phyloP scores from a whole-genome alignment of 345 rosid genomes.

The Melastoma malabathricum region DNA sequence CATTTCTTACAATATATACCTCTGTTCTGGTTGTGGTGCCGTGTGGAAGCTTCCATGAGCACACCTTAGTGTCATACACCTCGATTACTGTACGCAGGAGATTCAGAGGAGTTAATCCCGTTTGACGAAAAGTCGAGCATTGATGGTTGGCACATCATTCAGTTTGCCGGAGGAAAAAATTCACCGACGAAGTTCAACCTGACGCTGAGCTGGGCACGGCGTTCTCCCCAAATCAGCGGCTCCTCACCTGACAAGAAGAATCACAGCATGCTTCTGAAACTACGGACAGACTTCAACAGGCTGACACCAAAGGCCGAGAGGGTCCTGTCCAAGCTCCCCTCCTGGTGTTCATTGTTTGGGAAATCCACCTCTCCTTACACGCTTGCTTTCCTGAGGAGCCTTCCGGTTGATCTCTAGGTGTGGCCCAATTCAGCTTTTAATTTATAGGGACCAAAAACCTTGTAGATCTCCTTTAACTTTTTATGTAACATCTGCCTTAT shows the following conservation, averaged over 20 bases:
- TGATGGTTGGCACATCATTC: conserved; percentile 78
- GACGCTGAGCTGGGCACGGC: conserved; percentile 32
- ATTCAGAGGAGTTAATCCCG: conserved; percentile 37
- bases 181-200: conserved; percentile 47
- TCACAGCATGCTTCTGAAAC: conserved; percentile 45
- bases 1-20: neutral
- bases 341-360: conserved; percentile 74
- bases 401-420: conserved; percentile 37
- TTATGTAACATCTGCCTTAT: neutral
- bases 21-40: neutral
- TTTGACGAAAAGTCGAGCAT: conserved; percentile 34
- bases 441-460: too few species aligned
- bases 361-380: conserved; percentile 72
- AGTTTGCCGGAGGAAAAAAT: conserved; percentile 69
- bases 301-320: conserved; percentile 44
- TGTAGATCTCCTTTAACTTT: too few species aligned
- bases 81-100: conserved; percentile 18
- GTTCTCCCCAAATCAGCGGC: conserved; percentile 6
- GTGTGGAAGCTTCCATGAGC: neutral
- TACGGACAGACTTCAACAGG: conserved; percentile 56
- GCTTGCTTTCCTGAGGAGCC: conserved; percentile 48
- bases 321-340: conserved; percentile 48
- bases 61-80: neutral
- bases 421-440: too few species aligned
- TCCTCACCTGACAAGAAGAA: conserved; percentile 7